Conservation (phyloP, 495 filamentous ascomycete species). For the Cercophora sp. region DNA sequence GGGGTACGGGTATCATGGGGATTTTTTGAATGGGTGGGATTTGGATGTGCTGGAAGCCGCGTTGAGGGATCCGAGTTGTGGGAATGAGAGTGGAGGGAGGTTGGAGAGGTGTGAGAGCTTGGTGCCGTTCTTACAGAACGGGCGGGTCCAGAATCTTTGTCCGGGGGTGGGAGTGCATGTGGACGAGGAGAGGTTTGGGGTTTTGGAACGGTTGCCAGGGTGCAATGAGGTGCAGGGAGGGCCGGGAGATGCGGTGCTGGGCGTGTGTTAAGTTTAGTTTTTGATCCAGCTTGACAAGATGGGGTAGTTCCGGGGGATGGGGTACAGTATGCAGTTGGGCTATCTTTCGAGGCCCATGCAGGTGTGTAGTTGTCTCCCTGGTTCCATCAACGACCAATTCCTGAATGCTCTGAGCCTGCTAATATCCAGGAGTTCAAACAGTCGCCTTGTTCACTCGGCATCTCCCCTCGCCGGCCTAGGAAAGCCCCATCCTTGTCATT, state of each 20-base stretch:
- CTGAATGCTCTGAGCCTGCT: no score
- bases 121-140: conserved; percentile 11
- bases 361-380: no score
- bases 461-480: no score
- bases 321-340: no score
- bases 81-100: conserved; percentile 24
- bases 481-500: no score
- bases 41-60: conserved; percentile 45
- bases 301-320: neutral
- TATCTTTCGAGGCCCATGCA: no score
- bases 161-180: conserved; percentile 1
- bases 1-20: conserved; percentile 51
- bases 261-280: no score
- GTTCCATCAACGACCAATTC: no score
- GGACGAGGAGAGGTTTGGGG: conserved; percentile 15
- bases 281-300: neutral
- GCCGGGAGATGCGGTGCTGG: conserved; percentile 22
- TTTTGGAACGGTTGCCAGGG: conserved; percentile 38
- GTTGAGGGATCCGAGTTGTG: conserved; percentile 42
- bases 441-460: no score
- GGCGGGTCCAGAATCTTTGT: conserved; percentile 5
- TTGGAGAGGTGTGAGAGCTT: conserved; percentile 49
- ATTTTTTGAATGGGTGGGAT: conserved; percentile 68
- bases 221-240: conserved; percentile 46
- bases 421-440: no score